Evolutionary conservation across 306 rosid species (phyloP), one percentile per base, ranked within the genome.

Genomic region (Aeschynomene evenia): DNA sequence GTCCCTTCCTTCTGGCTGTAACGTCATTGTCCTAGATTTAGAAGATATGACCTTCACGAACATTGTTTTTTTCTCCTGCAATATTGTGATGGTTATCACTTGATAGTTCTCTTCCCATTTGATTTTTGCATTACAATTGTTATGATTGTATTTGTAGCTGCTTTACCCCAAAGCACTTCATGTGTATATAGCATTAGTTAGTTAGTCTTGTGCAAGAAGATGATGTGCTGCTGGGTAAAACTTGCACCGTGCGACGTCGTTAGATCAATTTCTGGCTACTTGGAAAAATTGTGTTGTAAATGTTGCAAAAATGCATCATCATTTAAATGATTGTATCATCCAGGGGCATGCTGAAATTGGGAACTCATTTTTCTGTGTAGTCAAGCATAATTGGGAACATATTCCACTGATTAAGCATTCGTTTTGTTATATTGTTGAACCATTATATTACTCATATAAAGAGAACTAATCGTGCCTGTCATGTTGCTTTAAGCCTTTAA

Each of bases 21-120:
- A 33, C 46, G 58, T 56, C 70, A 36, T 77, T 71, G 72, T 69
- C 70, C 54, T 78, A 53, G 76, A 50, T 77, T 70, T 60, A 74
- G 72, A 68, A 76, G 77, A 51, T 59, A 65, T 76, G 80, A 80
- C 77, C 77, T 74, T 76, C 81, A 66, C 58, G 66, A 61, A 67
- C 62, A 77, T 68, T 68, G 80, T 49, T 33, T 66, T n/a, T 51
- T 77, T 45, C 51, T 34, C 49, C 15, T 52, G 71, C 81, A 71
- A 70, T 77, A 61, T 42, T 77, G 78, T 71, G 82, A 62, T 66
- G 82, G 65, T 76, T 71, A 46, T 67, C 53, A 43, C 54, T 77
- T 54, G 22, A 26, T 45, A 40, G 29, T 66, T 48, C 63, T 69
- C 57, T 48, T 57, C 34, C 36, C 61, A n/a, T 67, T 75, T 58